These are phyloP conservation scores for Pisolithus thermaeus DNA, from an alignment of 1,284 basidiomycete species.

Conservation along the genomic window DNA sequence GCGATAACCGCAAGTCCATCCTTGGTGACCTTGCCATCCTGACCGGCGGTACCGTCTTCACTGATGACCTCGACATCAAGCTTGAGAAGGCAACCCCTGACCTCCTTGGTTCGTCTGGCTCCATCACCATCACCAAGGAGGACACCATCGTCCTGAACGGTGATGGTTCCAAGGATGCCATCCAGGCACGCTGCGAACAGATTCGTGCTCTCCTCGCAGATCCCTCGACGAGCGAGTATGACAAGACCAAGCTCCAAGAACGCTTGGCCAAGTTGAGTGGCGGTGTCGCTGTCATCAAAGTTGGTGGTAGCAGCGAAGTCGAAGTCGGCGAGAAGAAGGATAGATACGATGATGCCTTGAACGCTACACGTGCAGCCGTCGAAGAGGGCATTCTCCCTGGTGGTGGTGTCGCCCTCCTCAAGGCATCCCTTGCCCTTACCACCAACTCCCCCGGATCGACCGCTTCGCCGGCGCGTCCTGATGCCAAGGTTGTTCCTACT, in stretches of 20 bases:
- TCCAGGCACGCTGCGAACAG: slow-evolving; percentile 91
- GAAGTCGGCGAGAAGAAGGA: slow-evolving; percentile 99
- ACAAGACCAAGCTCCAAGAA: slow-evolving; percentile 95
- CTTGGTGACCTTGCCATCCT: slow-evolving; percentile 96
- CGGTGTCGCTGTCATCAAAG: slow-evolving; percentile 98
- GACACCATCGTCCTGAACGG: slow-evolving; percentile 97
- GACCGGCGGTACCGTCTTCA: slow-evolving; percentile 96
- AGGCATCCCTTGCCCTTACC: slow-evolving; percentile 79
- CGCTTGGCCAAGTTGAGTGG: slow-evolving; percentile 94
- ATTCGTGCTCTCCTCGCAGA: slow-evolving; percentile 85
- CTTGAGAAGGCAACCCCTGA: slow-evolving; percentile 89
- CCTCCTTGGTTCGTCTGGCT: slow-evolving; percentile 88
- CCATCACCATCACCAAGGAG: slow-evolving; percentile 95
- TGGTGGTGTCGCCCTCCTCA: slow-evolving; percentile 88
- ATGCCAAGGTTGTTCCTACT: slow-evolving; percentile 66
- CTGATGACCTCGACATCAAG: slow-evolving; percentile 97
- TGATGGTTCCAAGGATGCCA: slow-evolving; percentile 80
- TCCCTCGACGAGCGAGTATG: slow-evolving; percentile 85
- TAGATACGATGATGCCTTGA: slow-evolving; percentile 95
- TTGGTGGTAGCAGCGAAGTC: slow-evolving; percentile 90
- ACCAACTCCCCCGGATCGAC: slow-evolving; percentile 47
- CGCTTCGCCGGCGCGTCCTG: slow-evolving; percentile 40
- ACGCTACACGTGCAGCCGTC: slow-evolving; percentile 95
- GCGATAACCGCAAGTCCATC: slow-evolving; percentile 98
- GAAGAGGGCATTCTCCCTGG: slow-evolving; percentile 98